Evolutionary conservation across 176 grass and related monocot species (phyloP), one percentile per base, ranked within the genome.

Genomic region (Luzula sylvatica): DNA sequence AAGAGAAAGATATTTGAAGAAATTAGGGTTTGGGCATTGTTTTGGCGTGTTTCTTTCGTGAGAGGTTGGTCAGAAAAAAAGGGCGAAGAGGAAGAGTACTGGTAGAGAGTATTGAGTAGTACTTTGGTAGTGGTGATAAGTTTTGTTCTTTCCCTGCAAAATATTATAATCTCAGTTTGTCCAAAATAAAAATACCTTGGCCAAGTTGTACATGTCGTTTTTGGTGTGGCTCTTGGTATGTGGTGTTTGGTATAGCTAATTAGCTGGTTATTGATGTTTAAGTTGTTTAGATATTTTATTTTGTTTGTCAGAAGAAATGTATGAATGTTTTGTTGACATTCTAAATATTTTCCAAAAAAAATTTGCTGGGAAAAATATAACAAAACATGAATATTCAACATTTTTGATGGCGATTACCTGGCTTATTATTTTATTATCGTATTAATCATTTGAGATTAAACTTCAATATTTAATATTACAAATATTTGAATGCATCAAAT

Each of bases 1-100:
- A 61, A 46, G 7, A 60, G 14, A 43, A 4, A 30, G 41, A 22
- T 15, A 13, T 61, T 61, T 61, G 21, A 20, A 18, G 40, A 61
- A 18, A 28, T 20, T 14, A 61, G 14, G 7, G 40, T 44, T 61
- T 61, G 14, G 9, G 9, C 30, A 46, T 61, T 61, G 8, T 46
- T 43, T 60, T 46, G 39, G 21, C 12, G 14, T 46, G 1, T 17
- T 46, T 14, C 2, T 17, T 46, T 46, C 1, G 9, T 46, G 43
- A 14, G 43, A 46, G 43, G 20, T 40, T 3, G 42, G 38, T n/a
- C n/a, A 23, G 3, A 14, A 16, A 32, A 43, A 44, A 43, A 23
- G 23, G 38, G 5, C 1, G 24, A 23, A 8, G 9, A 2, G 13
- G 7, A 2, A 60, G 56, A 44, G 38, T 18, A 40, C 20, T 13